A percentile compares a stretch with the other conserved stretches of the same genome.
These are phyloP conservation scores for Keithomyces neogunnii DNA, from an alignment of 2,329 filamentous ascomycete species.

Conservation along the genomic window DNA sequence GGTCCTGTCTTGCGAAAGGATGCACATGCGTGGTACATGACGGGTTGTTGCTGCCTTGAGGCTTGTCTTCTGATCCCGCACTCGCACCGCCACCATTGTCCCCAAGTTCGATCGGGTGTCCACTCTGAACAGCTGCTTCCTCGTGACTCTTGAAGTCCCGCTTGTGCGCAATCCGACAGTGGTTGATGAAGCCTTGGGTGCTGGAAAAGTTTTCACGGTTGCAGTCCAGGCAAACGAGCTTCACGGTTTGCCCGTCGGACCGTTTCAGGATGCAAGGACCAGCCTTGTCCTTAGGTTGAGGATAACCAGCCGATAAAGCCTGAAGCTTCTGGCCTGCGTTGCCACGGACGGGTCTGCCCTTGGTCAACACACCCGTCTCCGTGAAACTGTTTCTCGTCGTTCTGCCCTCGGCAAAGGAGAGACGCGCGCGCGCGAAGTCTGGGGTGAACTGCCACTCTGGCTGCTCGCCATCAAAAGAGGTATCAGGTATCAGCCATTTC, in stretches of 20 bases:
- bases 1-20: slow-evolving; percentile 32
- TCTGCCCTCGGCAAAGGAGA: slow-evolving; percentile 55
- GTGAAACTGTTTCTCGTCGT: slow-evolving; percentile 67
- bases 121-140: slow-evolving; percentile 81
- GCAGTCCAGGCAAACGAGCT: slow-evolving; percentile 84
- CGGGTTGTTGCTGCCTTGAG: slow-evolving; percentile 4
- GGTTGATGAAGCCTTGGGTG: slow-evolving; percentile 98
- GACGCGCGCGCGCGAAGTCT: slow-evolving; percentile 35
- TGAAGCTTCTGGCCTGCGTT: slow-evolving; percentile 55
- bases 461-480: slow-evolving; percentile 67
- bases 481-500: slow-evolving; percentile 88
- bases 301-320: slow-evolving; percentile 60
- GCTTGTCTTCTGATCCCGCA: slow-evolving; percentile 16
- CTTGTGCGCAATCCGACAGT: slow-evolving; percentile 92
- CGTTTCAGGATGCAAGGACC: slow-evolving; percentile 80
- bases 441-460: slow-evolving; percentile 35
- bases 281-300: slow-evolving; percentile 69
- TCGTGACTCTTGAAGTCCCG: slow-evolving; percentile 94
- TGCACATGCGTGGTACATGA: slow-evolving; percentile 19
- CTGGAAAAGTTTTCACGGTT: slow-evolving; percentile 87
- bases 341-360: slow-evolving; percentile 41
- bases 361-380: slow-evolving; percentile 33
- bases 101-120: slow-evolving; percentile 61
- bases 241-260: slow-evolving; percentile 77
- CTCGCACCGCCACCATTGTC: slow-evolving; percentile 10